Evolutionary conservation across 495 filamentous ascomycete species (phyloP).

Genomic region (Polyplosphaeria fusca): DNA sequence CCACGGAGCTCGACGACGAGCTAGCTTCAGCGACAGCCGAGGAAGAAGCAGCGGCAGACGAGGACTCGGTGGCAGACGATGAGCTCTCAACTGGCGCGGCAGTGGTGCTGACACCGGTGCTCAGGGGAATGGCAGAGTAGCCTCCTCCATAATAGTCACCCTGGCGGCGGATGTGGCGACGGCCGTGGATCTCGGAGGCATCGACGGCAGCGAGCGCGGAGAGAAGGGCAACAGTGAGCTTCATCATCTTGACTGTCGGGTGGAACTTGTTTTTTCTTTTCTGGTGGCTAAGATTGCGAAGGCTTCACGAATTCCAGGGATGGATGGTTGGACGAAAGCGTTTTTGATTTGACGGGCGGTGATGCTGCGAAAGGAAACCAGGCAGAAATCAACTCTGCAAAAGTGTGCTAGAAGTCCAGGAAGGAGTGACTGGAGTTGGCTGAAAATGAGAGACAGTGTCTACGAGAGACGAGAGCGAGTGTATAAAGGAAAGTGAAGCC

Average conservation of each 20-base stretch:
- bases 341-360: slow-evolving; percentile 25
- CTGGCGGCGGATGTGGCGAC: slow-evolving; percentile 17
- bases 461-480: slow-evolving; percentile 26
- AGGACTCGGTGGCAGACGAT: background rate
- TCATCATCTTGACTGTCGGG: slow-evolving; percentile 28
- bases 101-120: background rate
- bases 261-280: slow-evolving; percentile 26
- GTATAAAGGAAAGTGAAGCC: slow-evolving; percentile 23
- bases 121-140: background rate
- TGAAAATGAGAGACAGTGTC: slow-evolving; percentile 25
- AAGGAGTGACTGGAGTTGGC: slow-evolving; percentile 30
- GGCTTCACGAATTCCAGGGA: slow-evolving; percentile 7
- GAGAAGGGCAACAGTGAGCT: slow-evolving; percentile 30
- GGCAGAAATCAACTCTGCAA: slow-evolving; percentile 34
- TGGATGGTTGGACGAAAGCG: slow-evolving; percentile 6
- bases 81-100: slow-evolving; percentile 1
- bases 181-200: slow-evolving; percentile 12
- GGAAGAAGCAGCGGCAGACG: background rate
- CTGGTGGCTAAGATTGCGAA: slow-evolving; percentile 11
- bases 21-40: too few relatives aligned
- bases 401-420: slow-evolving; percentile 3
- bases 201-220: slow-evolving; percentile 21
- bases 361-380: slow-evolving; percentile 30
- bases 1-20: too few relatives aligned
- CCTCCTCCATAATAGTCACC: slow-evolving; percentile 5